Percentiles rank a stretch among this genome's conserved stretches.
Evolutionary conservation across 78 protist genomes (phyloP).

Genomic region (Planoprotostelium fungivorum): DNA sequence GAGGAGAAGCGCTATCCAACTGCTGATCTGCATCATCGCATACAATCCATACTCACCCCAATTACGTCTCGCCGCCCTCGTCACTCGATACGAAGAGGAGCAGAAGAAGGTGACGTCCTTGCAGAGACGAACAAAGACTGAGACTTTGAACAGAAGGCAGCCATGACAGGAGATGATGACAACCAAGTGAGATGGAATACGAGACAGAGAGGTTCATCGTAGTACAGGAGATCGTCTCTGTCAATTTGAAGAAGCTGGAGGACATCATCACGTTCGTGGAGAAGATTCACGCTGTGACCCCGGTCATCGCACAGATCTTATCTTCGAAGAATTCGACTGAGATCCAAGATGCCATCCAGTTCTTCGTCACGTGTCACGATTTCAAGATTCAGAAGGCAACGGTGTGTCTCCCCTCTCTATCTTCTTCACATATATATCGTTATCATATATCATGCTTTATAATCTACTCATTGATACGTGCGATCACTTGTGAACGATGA

Average conservation of each 20-base stretch:
- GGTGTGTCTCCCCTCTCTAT: no score
- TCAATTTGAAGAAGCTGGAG: background rate
- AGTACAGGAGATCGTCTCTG: no score
- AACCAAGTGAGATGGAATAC: no score
- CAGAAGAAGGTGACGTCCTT: background rate
- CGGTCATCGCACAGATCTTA: slow-evolving; percentile 23
- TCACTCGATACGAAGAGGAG: background rate
- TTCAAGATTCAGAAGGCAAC: slow-evolving; percentile 9
- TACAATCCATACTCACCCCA: slow-evolving; percentile 10
- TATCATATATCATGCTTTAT: no score
- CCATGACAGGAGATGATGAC: no score
- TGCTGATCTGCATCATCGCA: slow-evolving; percentile 1
- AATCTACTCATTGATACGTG: no score
- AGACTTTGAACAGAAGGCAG: no score
- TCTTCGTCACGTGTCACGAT: slow-evolving; percentile 4
- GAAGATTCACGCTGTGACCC: background rate
- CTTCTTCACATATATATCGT: no score
- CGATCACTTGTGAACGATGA: slow-evolving; percentile 5
- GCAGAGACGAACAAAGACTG: background rate
- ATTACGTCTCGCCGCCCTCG: background rate
- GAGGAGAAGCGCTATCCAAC: slow-evolving; percentile 27
- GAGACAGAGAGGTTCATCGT: no score
- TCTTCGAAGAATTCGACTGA: slow-evolving; percentile 32
- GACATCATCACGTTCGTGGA: slow-evolving; percentile 22
- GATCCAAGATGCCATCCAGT: slow-evolving; percentile 29